These are phyloP conservation scores for Coelastrella sp. DNA, from an alignment of 139 green algal genomes.

Conservation along the genomic window DNA sequence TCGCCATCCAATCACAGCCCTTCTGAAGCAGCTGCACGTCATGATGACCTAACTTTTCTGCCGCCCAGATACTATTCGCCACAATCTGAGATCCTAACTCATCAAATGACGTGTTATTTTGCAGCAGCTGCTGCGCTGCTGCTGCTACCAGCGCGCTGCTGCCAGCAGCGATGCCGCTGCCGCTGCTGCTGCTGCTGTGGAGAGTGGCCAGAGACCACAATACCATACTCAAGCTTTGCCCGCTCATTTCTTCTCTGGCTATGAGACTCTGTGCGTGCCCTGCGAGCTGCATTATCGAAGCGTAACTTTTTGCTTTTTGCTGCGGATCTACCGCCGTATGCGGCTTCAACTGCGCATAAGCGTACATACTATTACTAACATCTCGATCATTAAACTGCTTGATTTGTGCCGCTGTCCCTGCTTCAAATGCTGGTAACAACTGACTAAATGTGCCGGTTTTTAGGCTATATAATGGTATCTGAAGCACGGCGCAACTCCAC, in stretches of 20 bases:
- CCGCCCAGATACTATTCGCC: slow-evolving; percentile 45
- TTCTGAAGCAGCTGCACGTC: slow-evolving; percentile 27
- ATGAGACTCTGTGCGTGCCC: slow-evolving; percentile 22
- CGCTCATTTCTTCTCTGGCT: background rate
- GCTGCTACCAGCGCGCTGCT: slow-evolving; percentile 3
- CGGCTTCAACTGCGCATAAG: slow-evolving; percentile 18
- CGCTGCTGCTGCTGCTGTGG: background rate
- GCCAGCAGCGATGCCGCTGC: background rate
- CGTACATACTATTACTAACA: slow-evolving; percentile 37
- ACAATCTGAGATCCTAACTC: slow-evolving; percentile 33
- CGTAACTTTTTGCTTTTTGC: background rate
- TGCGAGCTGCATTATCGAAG: background rate
- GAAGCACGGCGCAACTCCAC: slow-evolving; percentile 24
- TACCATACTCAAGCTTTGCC: background rate
- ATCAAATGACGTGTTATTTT: background rate
- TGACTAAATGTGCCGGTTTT: background rate
- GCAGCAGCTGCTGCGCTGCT: background rate
- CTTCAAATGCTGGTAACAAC: slow-evolving; percentile 20
- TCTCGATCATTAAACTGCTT: slow-evolving; percentile 40
- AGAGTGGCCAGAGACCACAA: slow-evolving; percentile 41
- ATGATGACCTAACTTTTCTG: background rate
- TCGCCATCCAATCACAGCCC: background rate
- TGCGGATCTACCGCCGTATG: background rate
- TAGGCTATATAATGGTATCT: background rate
- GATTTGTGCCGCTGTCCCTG: background rate